Evolutionary conservation across 768 basidiomycete genomes (phyloP).

Genomic region (Xerocomellus amylosporus): DNA sequence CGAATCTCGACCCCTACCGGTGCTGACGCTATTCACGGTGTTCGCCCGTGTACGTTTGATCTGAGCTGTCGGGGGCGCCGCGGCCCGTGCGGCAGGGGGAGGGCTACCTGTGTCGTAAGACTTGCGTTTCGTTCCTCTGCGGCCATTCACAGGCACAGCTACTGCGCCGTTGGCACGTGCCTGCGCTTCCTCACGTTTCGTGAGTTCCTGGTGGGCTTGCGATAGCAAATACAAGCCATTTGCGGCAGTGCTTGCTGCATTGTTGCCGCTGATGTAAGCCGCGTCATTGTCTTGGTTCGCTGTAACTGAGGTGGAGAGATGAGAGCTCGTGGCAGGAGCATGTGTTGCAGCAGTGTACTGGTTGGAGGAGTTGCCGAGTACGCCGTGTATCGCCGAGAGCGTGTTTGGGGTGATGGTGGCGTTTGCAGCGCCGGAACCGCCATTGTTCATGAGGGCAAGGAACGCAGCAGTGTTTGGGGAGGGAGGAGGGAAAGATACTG

Average conservation of each 20-base stretch:
- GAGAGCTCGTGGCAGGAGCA: constrained; percentile 34
- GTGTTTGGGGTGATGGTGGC: constrained; percentile 62
- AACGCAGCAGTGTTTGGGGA: constrained; percentile 91
- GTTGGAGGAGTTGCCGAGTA: constrained; percentile 46
- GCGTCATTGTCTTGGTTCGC: constrained; percentile 34
- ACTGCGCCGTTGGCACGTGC: constrained; percentile 50
- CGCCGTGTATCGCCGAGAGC: constrained; percentile 64
- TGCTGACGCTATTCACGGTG: constrained; percentile 31
- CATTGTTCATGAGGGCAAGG: constrained; percentile 84
- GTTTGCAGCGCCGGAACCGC: constrained; percentile 32
- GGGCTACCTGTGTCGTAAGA: constrained; percentile 46
- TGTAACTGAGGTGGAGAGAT: constrained; percentile 35
- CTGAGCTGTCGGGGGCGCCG: constrained; percentile 21
- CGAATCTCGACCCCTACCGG: constrained; percentile 37
- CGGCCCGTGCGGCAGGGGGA: constrained; percentile 29
- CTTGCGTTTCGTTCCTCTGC: constrained; percentile 72
- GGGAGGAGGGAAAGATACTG: constrained; percentile 75
- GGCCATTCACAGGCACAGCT: constrained; percentile 26
- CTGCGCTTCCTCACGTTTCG: constrained; percentile 88
- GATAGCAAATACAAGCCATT: constrained; percentile 92
- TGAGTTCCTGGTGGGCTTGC: constrained; percentile 95
- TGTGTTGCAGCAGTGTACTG: constrained; percentile 31
- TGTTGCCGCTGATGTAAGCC: constrained; percentile 45
- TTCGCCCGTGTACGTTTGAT: constrained; percentile 40
- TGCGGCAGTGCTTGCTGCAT: constrained; percentile 67